Base-by-base conservation (phyloP, 2,329 filamentous ascomycete species). In the Cercospora nicotianae region DNA sequence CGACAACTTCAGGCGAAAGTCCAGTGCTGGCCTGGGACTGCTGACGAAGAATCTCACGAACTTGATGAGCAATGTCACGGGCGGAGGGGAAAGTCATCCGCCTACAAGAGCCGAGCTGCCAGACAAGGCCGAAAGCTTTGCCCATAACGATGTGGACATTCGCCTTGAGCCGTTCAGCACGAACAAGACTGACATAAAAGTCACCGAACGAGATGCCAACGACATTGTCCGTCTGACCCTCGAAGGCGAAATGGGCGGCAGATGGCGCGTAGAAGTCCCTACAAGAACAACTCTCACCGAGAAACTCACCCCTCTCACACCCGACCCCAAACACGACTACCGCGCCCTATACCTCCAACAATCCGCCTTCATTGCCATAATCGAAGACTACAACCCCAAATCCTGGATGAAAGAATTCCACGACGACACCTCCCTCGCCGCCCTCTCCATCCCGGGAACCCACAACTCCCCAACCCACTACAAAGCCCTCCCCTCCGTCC, bases 401-500 rank as follows among this genome's bases (percentile, higher is more conserved):
- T 81, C 84, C 63, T 97, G 95, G 95, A 98, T 98, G 94, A 80
- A 84, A 66, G 85, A 89, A 69, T 84, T 98, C 51, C 83, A 86
- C 68, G 87, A 94, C 75, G 85, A 88, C 20, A 90, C 88, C 62
- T 89, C 92, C 1, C 83, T 98, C 4, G 91, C 92, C 1, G 86
- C 90, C 2, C 87, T 99, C 60, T 95, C 91, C 60, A 95, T 98
- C 70, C 95, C 95, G 0, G 95, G 95, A 71, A 97, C 95, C 0
- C 95, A 99, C 83, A 98, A 99, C 81, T 92, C 91, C 18, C 92
- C 95, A 6, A 96, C 94, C 9, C 90, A 87, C 81, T 86, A 96
- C 83, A 86, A 87, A 60, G 94, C 95, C 12, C 86, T 97, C 5
- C 95, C 95, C 1, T 96, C 93, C 1, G 95, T 98, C 42, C 91